Base-by-base conservation (phyloP, 1,139 yeast species). In the Groenewaldozyma auringiensis region DNA sequence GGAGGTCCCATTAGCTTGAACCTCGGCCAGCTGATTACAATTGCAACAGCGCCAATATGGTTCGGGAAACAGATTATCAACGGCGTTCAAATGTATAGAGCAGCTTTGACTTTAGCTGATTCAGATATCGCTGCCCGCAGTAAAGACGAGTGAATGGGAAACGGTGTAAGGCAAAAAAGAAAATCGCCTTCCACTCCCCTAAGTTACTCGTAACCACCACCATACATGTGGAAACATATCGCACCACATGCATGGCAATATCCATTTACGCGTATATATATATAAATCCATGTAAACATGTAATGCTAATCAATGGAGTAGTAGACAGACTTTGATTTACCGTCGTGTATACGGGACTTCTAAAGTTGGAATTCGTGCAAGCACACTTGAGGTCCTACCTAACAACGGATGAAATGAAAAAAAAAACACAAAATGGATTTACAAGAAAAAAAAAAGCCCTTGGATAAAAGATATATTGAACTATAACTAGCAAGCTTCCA, bases 51-150 rank as follows among this genome's bases (percentile, higher is more conserved):
- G 50, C 98, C 98, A 35, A 74, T 89, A 47, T 92, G 95, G 88
- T 65, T 79, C 20, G 87, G 88, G 68, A 94, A 94, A 69, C 98
- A 94, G 69, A 68, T 83, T 53, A 85, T 95, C 55, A 94, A 94
- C 61, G 80, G 86, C 29, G 79, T 94, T 52, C 99, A 94, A 67
- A 70, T 94, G 75, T 75, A 78, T 53, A 79, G 85, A 56, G 99
- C 98, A 18, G 87, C 95, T 9, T 66, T 83, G 41, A 74, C 79
- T 47, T 74, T 94, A 59, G 97, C 96, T 6, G 79, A 75, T 52
- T 63, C 78, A 53, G 98, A 94, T 64, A 94, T 92, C 16, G 78
- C 75, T 47, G 83, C 77, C 37, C 71, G 60, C 56, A 47, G 59
- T 55, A 27, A 53, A 51, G 47, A 44, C 47, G 37, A 47, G 49